phyloP scores from a whole-genome alignment of 1,284 basidiomycete species.

The Ganoderma boninense region DNA sequence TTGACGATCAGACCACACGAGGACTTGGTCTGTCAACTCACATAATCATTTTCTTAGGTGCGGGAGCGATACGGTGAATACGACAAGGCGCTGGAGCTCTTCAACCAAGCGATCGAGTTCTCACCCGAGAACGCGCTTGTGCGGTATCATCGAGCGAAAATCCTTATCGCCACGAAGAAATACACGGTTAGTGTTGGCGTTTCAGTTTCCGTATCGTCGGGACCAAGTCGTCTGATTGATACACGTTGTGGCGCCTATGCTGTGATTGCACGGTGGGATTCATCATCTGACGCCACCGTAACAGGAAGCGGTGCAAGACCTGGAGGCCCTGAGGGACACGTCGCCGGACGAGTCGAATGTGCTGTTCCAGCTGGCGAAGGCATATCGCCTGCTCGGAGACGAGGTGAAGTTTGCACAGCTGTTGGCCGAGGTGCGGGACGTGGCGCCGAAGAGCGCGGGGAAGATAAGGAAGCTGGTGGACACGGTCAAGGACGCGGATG shows the following conservation, averaged over 20 bases:
- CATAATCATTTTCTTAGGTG: slow-evolving; percentile 56
- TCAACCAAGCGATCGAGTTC: slow-evolving; percentile 79
- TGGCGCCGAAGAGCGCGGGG: slow-evolving; percentile 77
- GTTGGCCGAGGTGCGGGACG: slow-evolving; percentile 89
- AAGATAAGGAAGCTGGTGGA: slow-evolving; percentile 83
- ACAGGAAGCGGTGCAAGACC: slow-evolving; percentile 81
- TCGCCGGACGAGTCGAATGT: slow-evolving; percentile 96
- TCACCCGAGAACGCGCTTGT: slow-evolving; percentile 89
- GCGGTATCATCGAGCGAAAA: slow-evolving; percentile 89
- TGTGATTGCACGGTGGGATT: slow-evolving; percentile 26
- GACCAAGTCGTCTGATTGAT: slow-evolving; percentile 37
- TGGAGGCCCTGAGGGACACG: slow-evolving; percentile 79
- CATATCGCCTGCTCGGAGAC: slow-evolving; percentile 83
- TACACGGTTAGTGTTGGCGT: slow-evolving; percentile 71
- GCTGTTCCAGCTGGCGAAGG: slow-evolving; percentile 93
- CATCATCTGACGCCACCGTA: slow-evolving; percentile 15
- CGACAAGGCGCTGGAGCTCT: slow-evolving; percentile 77
- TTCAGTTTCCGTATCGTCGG: slow-evolving; percentile 28
- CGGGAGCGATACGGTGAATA: slow-evolving; percentile 83
- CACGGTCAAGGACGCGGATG: slow-evolving; percentile 68
- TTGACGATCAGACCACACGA: slow-evolving; percentile 25
- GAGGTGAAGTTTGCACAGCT: slow-evolving; percentile 82
- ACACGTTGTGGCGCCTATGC: slow-evolving; percentile 43
- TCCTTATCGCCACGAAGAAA: slow-evolving; percentile 83
- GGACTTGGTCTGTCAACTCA: slow-evolving; percentile 15